These are phyloP conservation scores for Volvariella surrecta DNA, from an alignment of 1,284 basidiomycete species.

Conservation along the genomic window DNA sequence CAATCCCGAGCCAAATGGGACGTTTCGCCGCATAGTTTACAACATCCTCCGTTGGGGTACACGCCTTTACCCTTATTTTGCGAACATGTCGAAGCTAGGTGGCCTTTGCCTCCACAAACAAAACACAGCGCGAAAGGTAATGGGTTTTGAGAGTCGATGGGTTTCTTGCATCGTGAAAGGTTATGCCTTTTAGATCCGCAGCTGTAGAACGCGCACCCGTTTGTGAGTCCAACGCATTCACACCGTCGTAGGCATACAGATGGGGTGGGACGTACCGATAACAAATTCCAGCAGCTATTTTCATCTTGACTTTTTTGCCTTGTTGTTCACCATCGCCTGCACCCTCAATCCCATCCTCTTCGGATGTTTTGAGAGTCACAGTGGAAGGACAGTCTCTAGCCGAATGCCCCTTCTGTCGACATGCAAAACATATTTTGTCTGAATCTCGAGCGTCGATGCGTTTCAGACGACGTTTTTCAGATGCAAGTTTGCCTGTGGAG, in stretches of 20 bases:
- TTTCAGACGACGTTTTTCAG: constrained; percentile 59
- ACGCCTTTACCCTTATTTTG: constrained; percentile 76
- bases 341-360: constrained; percentile 27
- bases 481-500: constrained; percentile 23
- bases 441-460: constrained; percentile 55
- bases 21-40: constrained; percentile 82
- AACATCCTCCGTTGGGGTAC: constrained; percentile 87
- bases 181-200: constrained; percentile 80
- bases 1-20: constrained; percentile 86
- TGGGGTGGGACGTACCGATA: constrained; percentile 55
- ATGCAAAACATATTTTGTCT: constrained; percentile 79
- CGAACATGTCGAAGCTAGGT: constrained; percentile 77
- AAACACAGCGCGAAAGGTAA: constrained; percentile 90
- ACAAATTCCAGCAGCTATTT: constrained; percentile 60
- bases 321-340: constrained; percentile 14
- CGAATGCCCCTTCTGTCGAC: constrained; percentile 78
- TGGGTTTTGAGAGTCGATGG: constrained; percentile 54
- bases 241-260: no score
- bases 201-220: constrained; percentile 30
- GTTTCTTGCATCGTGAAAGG: constrained; percentile 69
- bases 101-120: constrained; percentile 76
- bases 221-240: no score
- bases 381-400: constrained; percentile 86
- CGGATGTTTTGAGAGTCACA: neutral
- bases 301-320: constrained; percentile 19